These are phyloP conservation scores for Paraurostyla sp. DNA, from an alignment of 73 alveolate species.

Conservation along the genomic window DNA sequence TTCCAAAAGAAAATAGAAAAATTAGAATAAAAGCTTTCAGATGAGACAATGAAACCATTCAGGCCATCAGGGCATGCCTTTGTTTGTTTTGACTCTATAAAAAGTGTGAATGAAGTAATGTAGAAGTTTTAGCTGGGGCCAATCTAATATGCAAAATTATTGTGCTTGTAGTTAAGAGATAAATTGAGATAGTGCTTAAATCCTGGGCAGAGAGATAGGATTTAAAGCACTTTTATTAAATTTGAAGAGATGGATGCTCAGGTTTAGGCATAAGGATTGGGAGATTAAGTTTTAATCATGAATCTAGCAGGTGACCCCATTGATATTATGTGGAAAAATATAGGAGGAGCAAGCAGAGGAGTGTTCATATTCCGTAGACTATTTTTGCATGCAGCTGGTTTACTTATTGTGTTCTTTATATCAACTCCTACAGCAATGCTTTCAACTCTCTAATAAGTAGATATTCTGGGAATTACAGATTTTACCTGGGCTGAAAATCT, in stretches of 20 bases:
- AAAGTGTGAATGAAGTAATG: conserved; percentile 79
- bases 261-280: conserved; percentile 69
- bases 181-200: neutral
- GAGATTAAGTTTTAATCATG: conserved; percentile 68
- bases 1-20: conserved; percentile 77
- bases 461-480: conserved; percentile 72
- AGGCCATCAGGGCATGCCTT: conserved; percentile 93
- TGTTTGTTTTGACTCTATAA: conserved; percentile 87
- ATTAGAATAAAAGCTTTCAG: conserved; percentile 77
- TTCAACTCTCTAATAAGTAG: conserved; percentile 75
- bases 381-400: conserved; percentile 68
- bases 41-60: conserved; percentile 84
- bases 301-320: conserved; percentile 87
- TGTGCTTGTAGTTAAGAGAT: conserved; percentile 20
- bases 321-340: conserved; percentile 90
- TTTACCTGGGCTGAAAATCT: conserved; percentile 70
- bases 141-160: conserved; percentile 14
- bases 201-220: conserved; percentile 23
- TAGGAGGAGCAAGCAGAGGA: conserved; percentile 89
- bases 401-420: conserved; percentile 83
- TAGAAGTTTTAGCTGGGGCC: conserved; percentile 69
- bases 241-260: conserved; percentile 81
- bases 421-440: conserved; percentile 95
- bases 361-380: conserved; percentile 90
- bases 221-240: conserved; percentile 71